These are phyloP conservation scores for Trypanosoma congolense DNA, from an alignment of 208 protist species.

Conservation along the genomic window DNA sequence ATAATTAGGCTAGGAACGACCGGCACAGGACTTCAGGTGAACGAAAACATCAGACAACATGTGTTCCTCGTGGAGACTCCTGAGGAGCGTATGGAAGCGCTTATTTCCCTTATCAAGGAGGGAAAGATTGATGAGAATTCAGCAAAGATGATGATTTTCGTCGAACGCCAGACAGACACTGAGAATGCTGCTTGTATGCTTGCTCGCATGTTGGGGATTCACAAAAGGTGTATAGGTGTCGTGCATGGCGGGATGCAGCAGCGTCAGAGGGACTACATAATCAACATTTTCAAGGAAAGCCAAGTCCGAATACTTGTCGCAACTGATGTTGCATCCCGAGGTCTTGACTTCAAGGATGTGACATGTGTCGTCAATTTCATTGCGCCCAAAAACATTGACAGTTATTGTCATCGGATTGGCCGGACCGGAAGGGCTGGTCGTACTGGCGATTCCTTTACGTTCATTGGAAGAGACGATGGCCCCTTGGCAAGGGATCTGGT, in stretches of 20 bases:
- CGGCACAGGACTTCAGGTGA: slow-evolving; percentile 77
- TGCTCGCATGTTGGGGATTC: slow-evolving; percentile 60
- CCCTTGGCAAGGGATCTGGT: slow-evolving; percentile 56
- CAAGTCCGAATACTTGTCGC: slow-evolving; percentile 87
- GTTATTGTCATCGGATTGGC: slow-evolving; percentile 95
- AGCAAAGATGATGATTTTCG: slow-evolving; percentile 89
- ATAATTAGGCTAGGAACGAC: slow-evolving; percentile 84
- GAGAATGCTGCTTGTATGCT: slow-evolving; percentile 61
- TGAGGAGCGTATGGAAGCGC: slow-evolving; percentile 55
- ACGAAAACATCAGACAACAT: slow-evolving; percentile 79
- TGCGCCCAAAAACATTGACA: slow-evolving; percentile 87
- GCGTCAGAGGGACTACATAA: slow-evolving; percentile 80
- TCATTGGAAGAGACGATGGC: slow-evolving; percentile 57
- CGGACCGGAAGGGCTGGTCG: slow-evolving; percentile 90
- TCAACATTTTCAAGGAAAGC: slow-evolving; percentile 87
- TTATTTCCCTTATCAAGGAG: slow-evolving; percentile 65
- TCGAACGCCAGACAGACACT: slow-evolving; percentile 87
- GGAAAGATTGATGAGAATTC: slow-evolving; percentile 83
- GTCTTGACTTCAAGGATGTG: slow-evolving; percentile 93
- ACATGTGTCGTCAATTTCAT: slow-evolving; percentile 93
- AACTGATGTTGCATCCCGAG: slow-evolving; percentile 92
- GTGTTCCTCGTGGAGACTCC: slow-evolving; percentile 59
- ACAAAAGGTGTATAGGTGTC: slow-evolving; percentile 63
- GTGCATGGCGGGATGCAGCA: slow-evolving; percentile 95
- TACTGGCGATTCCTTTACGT: slow-evolving; percentile 79